Base-by-base conservation (phyloP, 108 stramenopile species). In the Conticribra guillardii region DNA sequence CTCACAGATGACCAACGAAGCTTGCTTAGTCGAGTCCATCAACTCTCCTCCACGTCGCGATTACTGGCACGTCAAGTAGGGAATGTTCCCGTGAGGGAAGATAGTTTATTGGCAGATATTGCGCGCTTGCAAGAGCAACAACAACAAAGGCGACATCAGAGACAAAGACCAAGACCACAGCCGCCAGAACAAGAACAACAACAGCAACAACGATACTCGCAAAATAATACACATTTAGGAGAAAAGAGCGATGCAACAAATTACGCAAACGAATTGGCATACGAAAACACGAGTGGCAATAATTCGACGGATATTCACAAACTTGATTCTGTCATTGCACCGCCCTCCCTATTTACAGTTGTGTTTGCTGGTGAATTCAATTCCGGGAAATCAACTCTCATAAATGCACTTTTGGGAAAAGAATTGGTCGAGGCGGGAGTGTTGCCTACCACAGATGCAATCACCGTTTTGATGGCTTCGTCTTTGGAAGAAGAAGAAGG, bases 291-390 rank as follows among this genome's bases (percentile, higher is more conserved):
- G n/a, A n/a, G n/a, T n/a, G n/a, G n/a, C n/a, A n/a, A n/a, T n/a
- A n/a, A n/a, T n/a, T 15, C 44, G 29, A 31, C 30, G 46, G 0
- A 17, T 9, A 30, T 24, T 18, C 17, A 0, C 19, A 30, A 59
- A 24, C 17, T 26, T 47, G 70, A 46, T 28, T 41, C 53, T 5
- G 22, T 55, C 23, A 27, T 18, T 74, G 15, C 55, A 22, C 61
- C 64, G 11, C 74, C 74, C 45, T 71, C 75, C 26, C 60, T 76
- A 18, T 93, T 93, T 70, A 86, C 88, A 14, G 84, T 91, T 7
- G 87, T 90, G 0, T 70, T 91, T 73, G 92, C 92, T 18, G 92
- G 92, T 37, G 89, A 90, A 67, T 90, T 96, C 58, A 96, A 94
- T 68, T 70, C 87, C 19, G 97, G 97, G 23, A 97, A 97, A 71